Percentiles rank a stretch among this genome's conserved stretches.
Evolutionary conservation across 139 green algal genomes (phyloP).

Genomic region (Chlorella ohadii): DNA sequence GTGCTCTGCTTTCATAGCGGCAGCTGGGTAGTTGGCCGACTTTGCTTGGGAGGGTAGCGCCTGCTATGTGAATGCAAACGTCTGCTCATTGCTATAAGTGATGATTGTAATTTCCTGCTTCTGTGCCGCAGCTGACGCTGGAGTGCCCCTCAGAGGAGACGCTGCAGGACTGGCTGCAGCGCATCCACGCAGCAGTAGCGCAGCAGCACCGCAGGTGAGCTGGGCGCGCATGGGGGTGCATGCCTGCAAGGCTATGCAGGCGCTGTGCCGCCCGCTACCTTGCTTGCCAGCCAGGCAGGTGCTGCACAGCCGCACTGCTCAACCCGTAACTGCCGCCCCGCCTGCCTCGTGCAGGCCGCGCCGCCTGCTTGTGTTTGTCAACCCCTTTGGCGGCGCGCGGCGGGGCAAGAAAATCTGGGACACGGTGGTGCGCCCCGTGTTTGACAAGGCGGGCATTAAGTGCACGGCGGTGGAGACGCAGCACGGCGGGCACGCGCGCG

Average conservation of each 20-base stretch:
- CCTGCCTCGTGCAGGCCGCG: background rate
- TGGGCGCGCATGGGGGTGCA: too few species aligned
- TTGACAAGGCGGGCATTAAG: slow-evolving; percentile 66
- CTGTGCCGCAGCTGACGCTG: background rate
- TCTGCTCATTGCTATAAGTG: too few species aligned
- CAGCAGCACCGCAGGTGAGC: background rate
- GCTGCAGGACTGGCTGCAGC: background rate
- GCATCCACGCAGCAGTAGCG: background rate
- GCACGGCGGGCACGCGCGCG: slow-evolving; percentile 62
- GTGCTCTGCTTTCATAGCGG: background rate
- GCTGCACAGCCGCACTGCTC: too few species aligned
- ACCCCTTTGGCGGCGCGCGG: slow-evolving; percentile 74
- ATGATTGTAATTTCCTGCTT: too few species aligned
- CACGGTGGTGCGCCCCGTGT: slow-evolving; percentile 60
- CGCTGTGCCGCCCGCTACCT: too few species aligned
- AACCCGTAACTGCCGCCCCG: too few species aligned
- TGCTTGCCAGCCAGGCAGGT: too few species aligned
- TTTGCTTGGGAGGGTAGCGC: too few species aligned
- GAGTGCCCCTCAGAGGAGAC: slow-evolving; percentile 8
- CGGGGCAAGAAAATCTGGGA: slow-evolving; percentile 60
- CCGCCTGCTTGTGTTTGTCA: slow-evolving; percentile 83
- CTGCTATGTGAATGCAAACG: too few species aligned
- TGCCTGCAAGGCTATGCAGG: too few species aligned
- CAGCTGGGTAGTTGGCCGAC: background rate
- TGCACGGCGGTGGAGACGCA: slow-evolving; percentile 65